phyloP scores from a whole-genome alignment of 371 early-diverging fungal genomes.

The Mortierella sp. region DNA sequence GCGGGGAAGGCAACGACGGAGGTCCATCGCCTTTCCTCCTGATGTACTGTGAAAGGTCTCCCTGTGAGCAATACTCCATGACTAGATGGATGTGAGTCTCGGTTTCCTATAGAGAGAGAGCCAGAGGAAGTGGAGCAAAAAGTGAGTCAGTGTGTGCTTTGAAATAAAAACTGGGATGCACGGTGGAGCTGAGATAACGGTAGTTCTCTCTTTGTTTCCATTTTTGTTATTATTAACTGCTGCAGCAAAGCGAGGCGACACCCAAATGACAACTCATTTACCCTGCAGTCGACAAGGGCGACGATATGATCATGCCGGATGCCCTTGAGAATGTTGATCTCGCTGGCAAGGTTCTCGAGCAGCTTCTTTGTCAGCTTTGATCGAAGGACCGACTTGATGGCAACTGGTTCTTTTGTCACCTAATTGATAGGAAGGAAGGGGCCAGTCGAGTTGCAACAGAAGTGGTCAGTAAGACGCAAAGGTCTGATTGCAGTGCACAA shows the following conservation, averaged over 20 bases:
- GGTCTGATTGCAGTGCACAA: constrained; percentile 1
- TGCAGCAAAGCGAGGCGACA: background rate
- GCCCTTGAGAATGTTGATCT: constrained; percentile 90
- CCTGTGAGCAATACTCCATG: constrained; percentile 95
- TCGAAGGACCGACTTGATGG: constrained; percentile 90
- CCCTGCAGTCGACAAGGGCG: constrained; percentile 83
- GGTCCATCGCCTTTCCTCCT: constrained; percentile 71
- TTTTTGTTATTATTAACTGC: background rate
- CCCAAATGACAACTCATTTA: constrained; percentile 54
- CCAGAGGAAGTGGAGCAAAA: background rate
- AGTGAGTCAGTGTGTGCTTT: background rate
- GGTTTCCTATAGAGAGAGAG: constrained; percentile 74
- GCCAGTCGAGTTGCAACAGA: background rate
- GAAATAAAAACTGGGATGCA: background rate
- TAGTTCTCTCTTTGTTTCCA: background rate
- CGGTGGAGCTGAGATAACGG: background rate
- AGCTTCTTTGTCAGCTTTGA: constrained; percentile 91
- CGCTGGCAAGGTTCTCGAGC: constrained; percentile 91
- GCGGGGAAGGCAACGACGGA: constrained; percentile 51
- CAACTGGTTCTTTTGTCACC: constrained; percentile 78
- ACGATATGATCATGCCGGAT: constrained; percentile 91
- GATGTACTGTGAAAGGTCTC: constrained; percentile 92
- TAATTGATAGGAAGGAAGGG: constrained; percentile 25
- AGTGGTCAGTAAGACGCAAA: background rate
- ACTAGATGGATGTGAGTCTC: constrained; percentile 91